Evolutionary conservation across 1,139 yeast species (phyloP).

Genomic region (Yamadazyma siamensis): DNA sequence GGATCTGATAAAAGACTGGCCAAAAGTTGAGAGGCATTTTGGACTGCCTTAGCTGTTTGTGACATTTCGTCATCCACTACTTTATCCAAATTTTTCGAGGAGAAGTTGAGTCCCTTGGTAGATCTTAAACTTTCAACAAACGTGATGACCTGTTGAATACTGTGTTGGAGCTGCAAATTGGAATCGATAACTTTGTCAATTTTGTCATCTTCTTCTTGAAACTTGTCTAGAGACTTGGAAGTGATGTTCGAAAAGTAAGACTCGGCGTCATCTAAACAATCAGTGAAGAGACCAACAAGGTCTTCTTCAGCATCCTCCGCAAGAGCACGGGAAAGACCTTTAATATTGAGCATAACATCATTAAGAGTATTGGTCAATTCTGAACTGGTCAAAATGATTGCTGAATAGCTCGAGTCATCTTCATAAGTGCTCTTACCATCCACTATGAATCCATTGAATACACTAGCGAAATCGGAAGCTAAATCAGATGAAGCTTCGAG

Average conservation of each 20-base stretch:
- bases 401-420: conserved; percentile 55
- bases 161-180: conserved; percentile 70
- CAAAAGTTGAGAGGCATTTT: conserved; percentile 62
- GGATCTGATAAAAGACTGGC: conserved; percentile 54
- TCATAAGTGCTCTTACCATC: conserved; percentile 59
- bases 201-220: conserved; percentile 61
- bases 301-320: conserved; percentile 54
- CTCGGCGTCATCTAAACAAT: conserved; percentile 60
- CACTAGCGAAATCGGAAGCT: conserved; percentile 78
- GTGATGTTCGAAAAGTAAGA: conserved; percentile 59
- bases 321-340: conserved; percentile 62
- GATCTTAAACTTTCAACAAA: conserved; percentile 55
- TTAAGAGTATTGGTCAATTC: conserved; percentile 62
- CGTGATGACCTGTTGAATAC: conserved; percentile 56
- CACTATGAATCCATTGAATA: conserved; percentile 73
- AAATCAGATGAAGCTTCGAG: conserved; percentile 68
- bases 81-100: conserved; percentile 60
- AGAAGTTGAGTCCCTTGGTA: conserved; percentile 37
- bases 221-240: conserved; percentile 47
- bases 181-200: conserved; percentile 75
- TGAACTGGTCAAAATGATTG: conserved; percentile 63
- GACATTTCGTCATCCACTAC: conserved; percentile 71
- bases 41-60: conserved; percentile 67
- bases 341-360: conserved; percentile 66
- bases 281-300: conserved; percentile 48